Evolutionary conservation across 2,329 filamentous ascomycete species (phyloP), one percentile per base, ranked within the genome.

Genomic region (Helicocarpus griseus): DNA sequence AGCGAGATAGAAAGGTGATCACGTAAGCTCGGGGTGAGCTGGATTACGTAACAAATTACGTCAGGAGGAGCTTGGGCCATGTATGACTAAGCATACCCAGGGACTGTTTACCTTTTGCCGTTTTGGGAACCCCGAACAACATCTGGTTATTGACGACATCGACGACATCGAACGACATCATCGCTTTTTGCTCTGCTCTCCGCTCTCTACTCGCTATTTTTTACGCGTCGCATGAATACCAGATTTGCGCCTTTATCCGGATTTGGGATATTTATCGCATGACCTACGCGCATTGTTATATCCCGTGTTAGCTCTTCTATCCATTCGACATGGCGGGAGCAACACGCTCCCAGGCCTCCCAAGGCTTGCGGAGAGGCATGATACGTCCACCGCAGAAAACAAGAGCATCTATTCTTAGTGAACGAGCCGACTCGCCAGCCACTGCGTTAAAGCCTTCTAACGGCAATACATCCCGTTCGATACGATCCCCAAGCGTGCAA

Each of bases 351-450:
- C 54, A 56, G 26, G 9, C 48, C 33, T 48, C 54, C 29, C 29
- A 5, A 53, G 67, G 76, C 47, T 65, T 70, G 56, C 77, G 73
- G 64, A 77, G 68, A 60, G 68, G 71, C 54, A 73, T 68, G 53
- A 73, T 76, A 66, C 75, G 76, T 50, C 76, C 74, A 58, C 69
- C 76, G 39, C 68, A 71, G 22, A 68, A 61, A 50, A 78, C 80
- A 65, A 73, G 78, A 56, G 77, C 76, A 33, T 77, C 80, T 22
- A 63, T 73, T 35, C 66, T 69, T 17, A 74, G 77, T 58, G 73
- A 80, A 35, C 74, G 78, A 55, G 69, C 84, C 26, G 71, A 77
- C 11, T 91, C 90, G 4, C 87, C 89, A 4, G 80, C 86, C 54
- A 81, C 82, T 43, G 87, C 86, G 6, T 65, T 87, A 21, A 76